Conservation (phyloP, 371 early-diverging fungal genomes). For the Syncephalis fuscata region DNA sequence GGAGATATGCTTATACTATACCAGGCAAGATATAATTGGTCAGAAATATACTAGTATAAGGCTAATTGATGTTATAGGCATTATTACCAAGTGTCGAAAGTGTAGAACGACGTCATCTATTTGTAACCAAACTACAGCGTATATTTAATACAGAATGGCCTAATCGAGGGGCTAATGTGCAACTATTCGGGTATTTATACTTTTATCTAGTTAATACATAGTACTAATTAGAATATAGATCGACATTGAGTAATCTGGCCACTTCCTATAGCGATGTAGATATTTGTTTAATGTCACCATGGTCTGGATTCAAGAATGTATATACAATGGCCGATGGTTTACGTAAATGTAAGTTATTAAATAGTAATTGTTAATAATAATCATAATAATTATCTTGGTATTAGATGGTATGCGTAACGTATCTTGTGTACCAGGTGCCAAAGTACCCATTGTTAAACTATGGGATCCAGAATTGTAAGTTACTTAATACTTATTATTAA, state of each 20-base stretch:
- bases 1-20: too few relatives aligned
- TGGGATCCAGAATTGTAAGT: slow-evolving; percentile 45
- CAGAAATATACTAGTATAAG: neutral
- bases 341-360: slow-evolving; percentile 1
- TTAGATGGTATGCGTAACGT: slow-evolving; percentile 36
- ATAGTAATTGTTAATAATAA: neutral
- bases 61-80: neutral
- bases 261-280: slow-evolving; percentile 37
- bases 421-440: slow-evolving; percentile 36
- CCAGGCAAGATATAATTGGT: too few relatives aligned
- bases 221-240: too few relatives aligned
- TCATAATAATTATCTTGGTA: slow-evolving; percentile 10
- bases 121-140: slow-evolving; percentile 1
- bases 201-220: too few relatives aligned
- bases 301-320: slow-evolving; percentile 28
- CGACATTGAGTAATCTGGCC: slow-evolving; percentile 32
- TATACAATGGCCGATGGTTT: slow-evolving; percentile 8
- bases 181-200: slow-evolving; percentile 24
- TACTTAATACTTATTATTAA: neutral
- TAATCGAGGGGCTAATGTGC: slow-evolving; percentile 9
- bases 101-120: slow-evolving; percentile 1
- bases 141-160: slow-evolving; percentile 4
- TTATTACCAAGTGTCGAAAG: neutral
- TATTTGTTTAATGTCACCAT: slow-evolving; percentile 31
- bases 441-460: slow-evolving; percentile 43